phyloP scores from a whole-genome alignment of 495 filamentous ascomycete genomes.

The Penicillium paradoxum region DNA sequence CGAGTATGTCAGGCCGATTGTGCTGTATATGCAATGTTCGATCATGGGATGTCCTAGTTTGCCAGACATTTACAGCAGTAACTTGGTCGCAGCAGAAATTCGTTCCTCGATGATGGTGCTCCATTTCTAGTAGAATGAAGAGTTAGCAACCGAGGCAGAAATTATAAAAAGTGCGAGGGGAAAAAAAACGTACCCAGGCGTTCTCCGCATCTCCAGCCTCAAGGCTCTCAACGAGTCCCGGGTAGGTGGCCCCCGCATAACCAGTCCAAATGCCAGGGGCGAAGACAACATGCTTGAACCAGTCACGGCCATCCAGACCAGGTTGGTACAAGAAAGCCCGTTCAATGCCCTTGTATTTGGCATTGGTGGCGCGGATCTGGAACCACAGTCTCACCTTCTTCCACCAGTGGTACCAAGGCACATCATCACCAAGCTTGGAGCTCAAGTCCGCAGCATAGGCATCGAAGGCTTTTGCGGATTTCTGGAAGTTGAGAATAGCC shows the following conservation, averaged over 20 bases:
- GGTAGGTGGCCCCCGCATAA: slow-evolving; percentile 71
- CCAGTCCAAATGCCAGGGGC: slow-evolving; percentile 82
- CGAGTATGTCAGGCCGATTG: neutral
- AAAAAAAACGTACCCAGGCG: slow-evolving; percentile 38
- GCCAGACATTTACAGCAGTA: slow-evolving; percentile 24
- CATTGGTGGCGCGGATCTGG: slow-evolving; percentile 49
- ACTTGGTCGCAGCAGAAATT: slow-evolving; percentile 33
- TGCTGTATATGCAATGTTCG: neutral
- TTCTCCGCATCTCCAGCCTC: slow-evolving; percentile 47
- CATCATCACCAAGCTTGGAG: slow-evolving; percentile 42
- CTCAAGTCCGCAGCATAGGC: slow-evolving; percentile 47
- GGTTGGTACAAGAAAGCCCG: slow-evolving; percentile 54
- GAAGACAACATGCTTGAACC: slow-evolving; percentile 70
- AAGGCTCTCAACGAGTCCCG: slow-evolving; percentile 57
- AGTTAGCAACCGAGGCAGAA: slow-evolving; percentile 5
- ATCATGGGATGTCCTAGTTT: neutral
- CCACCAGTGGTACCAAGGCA: slow-evolving; percentile 79
- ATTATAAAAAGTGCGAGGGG: neutral
- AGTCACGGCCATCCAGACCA: slow-evolving; percentile 54
- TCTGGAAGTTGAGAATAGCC: slow-evolving; percentile 45
- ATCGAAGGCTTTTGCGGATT: slow-evolving; percentile 48
- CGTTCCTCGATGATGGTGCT: slow-evolving; percentile 38
- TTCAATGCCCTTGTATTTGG: slow-evolving; percentile 59
- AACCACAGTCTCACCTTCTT: slow-evolving; percentile 58
- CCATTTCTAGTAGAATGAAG: slow-evolving; percentile 45